Evolutionary conservation across 1,284 basidiomycete genomes (phyloP).

Genomic region (Cryptococcus sp.): DNA sequence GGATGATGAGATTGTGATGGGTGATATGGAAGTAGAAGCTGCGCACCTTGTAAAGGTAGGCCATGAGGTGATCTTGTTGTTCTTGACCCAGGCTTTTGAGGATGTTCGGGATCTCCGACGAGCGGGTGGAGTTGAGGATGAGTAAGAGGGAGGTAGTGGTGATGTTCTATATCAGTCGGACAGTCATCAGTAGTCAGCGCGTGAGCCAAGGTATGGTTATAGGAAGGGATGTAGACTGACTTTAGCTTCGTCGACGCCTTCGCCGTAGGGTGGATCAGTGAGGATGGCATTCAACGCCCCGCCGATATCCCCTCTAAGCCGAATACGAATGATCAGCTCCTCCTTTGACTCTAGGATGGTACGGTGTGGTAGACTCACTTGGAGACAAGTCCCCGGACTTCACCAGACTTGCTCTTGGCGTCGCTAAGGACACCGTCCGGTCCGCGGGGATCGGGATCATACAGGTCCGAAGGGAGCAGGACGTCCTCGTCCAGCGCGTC

Average conservation of each 20-base stretch:
- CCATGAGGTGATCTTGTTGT: conserved; percentile 92
- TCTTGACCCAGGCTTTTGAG: conserved; percentile 75
- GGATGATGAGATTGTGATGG: background rate
- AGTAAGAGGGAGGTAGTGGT: conserved; percentile 84
- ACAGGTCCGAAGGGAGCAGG: conserved; percentile 79
- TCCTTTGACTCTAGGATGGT: background rate
- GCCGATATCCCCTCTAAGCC: conserved; percentile 66
- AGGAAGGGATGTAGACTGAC: conserved; percentile 55
- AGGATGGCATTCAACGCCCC: conserved; percentile 72
- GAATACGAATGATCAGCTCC: background rate
- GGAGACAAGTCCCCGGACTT: conserved; percentile 71
- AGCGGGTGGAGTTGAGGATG: conserved; percentile 92
- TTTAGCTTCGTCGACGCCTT: conserved; percentile 83
- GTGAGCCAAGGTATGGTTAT: background rate
- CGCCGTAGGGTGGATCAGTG: conserved; percentile 79
- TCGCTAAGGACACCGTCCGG: conserved; percentile 73
- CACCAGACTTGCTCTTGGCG: conserved; percentile 69
- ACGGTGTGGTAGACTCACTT: conserved; percentile 59
- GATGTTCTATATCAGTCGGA: conserved; percentile 59
- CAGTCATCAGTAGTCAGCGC: background rate
- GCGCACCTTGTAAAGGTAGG: conserved; percentile 85
- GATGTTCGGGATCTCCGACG: conserved; percentile 78
- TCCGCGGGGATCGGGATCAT: conserved; percentile 79
- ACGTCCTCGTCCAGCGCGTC: conserved; percentile 87
- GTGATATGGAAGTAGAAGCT: background rate